Percentiles rank a stretch among this genome's conserved stretches.
Conservation (phyloP, 2,329 filamentous ascomycete genomes). For the Fusarium papillatum region DNA sequence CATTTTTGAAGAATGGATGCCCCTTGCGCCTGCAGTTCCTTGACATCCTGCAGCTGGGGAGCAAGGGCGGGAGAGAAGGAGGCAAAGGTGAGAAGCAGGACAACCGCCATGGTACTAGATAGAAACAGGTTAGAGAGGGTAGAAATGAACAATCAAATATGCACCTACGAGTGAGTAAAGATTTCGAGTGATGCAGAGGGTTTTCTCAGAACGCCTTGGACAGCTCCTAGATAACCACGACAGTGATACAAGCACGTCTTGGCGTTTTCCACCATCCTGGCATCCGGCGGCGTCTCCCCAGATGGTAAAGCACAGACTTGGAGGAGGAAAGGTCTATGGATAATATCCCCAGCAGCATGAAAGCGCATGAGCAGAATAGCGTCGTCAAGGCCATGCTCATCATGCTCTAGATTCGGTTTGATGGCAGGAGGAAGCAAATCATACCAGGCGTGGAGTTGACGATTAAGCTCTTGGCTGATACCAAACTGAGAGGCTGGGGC, state of each 20-base stretch:
- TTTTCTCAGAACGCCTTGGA: not conserved
- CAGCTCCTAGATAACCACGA: not conserved
- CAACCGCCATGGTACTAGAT: not conserved
- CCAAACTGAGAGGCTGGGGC: not conserved
- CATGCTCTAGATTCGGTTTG: not conserved
- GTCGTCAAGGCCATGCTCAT: not conserved
- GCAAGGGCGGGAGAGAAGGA: not conserved
- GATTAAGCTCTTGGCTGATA: not conserved
- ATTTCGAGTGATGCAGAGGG: not conserved
- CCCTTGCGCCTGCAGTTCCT: not conserved
- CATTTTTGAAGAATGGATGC: not conserved
- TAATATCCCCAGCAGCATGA: not conserved
- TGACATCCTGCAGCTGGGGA: not conserved
- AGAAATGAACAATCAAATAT: not conserved
- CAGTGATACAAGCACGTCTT: not conserved
- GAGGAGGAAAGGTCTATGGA: not conserved
- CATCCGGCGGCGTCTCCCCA: not conserved
- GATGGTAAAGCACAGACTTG: not conserved
- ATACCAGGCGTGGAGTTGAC: not conserved
- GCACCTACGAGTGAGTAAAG: not conserved
- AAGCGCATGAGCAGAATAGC: not conserved
- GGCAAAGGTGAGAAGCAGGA: not conserved
- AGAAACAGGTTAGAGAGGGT: not conserved
- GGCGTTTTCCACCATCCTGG: not conserved
- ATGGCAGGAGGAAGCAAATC: not conserved